Percentiles rank a stretch among this genome's conserved stretches.
phyloP scores from a whole-genome alignment of 495 filamentous ascomycete species.

The Aspergillus avenaceus region DNA sequence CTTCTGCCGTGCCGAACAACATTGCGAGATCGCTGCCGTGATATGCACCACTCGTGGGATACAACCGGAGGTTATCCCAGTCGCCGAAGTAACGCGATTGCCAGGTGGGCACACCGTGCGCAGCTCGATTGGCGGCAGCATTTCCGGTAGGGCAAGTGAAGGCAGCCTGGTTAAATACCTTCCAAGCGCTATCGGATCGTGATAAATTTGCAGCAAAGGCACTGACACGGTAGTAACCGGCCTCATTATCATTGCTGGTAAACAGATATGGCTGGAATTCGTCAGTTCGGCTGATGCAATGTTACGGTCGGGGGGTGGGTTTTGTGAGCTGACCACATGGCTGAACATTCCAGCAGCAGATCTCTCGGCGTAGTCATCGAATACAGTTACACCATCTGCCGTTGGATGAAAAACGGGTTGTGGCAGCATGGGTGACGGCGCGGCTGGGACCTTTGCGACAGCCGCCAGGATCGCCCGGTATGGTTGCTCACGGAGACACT shows the following conservation, averaged over 20 bases:
- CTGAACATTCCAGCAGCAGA: constrained; percentile 32
- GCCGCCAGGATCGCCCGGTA: not conserved
- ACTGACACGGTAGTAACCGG: constrained; percentile 36
- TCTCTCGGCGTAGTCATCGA: constrained; percentile 37
- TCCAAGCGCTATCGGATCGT: constrained; percentile 26
- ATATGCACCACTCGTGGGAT: constrained; percentile 41
- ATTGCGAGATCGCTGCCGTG: constrained; percentile 47
- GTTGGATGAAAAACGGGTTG: constrained; percentile 44
- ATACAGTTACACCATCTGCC: constrained; percentile 42
- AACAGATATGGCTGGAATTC: constrained; percentile 33
- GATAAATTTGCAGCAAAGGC: constrained; percentile 20
- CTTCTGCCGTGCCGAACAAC: constrained; percentile 41
- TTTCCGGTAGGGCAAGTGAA: constrained; percentile 43
- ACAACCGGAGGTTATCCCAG: constrained; percentile 43
- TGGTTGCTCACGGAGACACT: constrained; percentile 16
- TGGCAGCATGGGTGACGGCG: constrained; percentile 19
- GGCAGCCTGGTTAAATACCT: constrained; percentile 34
- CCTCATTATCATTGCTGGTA: constrained; percentile 45
- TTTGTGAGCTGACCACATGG: constrained; percentile 17
- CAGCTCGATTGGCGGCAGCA: constrained; percentile 27
- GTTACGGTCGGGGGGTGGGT: not conserved
- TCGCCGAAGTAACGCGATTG: constrained; percentile 49
- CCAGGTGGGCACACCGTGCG: constrained; percentile 39
- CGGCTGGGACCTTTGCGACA: constrained; percentile 19
- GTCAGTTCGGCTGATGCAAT: too few species aligned